phyloP scores from a whole-genome alignment of 2,329 filamentous ascomycete species.

The Macroventuria anomochaeta region DNA sequence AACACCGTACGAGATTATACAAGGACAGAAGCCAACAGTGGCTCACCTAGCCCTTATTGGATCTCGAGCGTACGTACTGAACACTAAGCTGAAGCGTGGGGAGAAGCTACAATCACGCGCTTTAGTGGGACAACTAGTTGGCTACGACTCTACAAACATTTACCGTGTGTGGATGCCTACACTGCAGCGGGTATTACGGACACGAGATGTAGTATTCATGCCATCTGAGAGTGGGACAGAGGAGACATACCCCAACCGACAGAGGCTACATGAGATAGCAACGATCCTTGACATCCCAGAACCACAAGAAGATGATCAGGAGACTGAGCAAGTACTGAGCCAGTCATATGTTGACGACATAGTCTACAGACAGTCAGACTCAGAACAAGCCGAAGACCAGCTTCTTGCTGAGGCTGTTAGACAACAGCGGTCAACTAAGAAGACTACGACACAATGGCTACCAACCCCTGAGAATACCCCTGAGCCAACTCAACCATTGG shows the following conservation, averaged over 20 bases:
- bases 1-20: conserved; percentile 15
- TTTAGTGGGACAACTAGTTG: conserved; percentile 17
- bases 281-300: too few relatives aligned
- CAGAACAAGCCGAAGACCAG: not conserved
- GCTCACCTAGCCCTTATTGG: conserved; percentile 3
- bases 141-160: conserved; percentile 27
- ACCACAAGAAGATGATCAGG: too few relatives aligned
- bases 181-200: too few relatives aligned
- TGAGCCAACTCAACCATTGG: not conserved
- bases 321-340: too few relatives aligned
- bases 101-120: conserved; percentile 13
- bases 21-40: conserved; percentile 6
- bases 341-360: too few relatives aligned
- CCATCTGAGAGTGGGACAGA: too few relatives aligned
- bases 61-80: conserved; percentile 14
- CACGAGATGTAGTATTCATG: too few relatives aligned
- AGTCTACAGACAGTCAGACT: too few relatives aligned
- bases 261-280: too few relatives aligned
- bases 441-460: not conserved
- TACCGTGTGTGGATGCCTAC: too few relatives aligned
- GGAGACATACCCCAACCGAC: too few relatives aligned
- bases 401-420: not conserved
- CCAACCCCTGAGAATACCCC: conserved; percentile 4
- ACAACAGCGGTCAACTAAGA: not conserved
- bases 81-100: conserved; percentile 13